These are phyloP conservation scores for Calonectria pseudoreteaudii DNA, from an alignment of 2,329 filamentous ascomycete species.

Conservation along the genomic window DNA sequence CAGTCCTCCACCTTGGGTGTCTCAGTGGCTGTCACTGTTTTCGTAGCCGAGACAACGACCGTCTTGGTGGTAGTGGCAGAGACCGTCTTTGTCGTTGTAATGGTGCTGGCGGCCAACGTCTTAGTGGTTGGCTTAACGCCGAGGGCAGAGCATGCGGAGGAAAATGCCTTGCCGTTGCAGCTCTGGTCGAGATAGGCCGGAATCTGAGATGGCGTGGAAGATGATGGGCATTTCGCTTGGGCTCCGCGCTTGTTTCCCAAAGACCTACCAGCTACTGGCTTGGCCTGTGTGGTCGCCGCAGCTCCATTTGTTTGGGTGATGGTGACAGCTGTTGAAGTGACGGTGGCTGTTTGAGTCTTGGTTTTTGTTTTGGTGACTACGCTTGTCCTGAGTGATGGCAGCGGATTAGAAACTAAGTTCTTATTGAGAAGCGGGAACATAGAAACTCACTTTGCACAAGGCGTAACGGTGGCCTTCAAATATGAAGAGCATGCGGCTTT, in stretches of 20 bases:
- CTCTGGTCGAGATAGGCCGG: not conserved
- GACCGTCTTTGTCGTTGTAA: not conserved
- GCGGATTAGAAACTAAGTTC: not conserved
- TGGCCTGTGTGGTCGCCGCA: not conserved
- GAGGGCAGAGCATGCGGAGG: not conserved
- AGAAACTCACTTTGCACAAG: not conserved
- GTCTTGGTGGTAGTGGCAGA: not conserved
- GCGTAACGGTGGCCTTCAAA: not conserved
- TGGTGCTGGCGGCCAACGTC: not conserved
- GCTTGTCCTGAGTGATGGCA: not conserved
- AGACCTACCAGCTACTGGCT: not conserved
- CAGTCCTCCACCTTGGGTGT: not conserved
- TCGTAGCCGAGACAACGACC: not conserved
- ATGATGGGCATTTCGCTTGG: not conserved
- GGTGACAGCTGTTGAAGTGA: not conserved
- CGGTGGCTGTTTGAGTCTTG: not conserved
- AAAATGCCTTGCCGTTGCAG: not conserved
- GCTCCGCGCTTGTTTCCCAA: not conserved
- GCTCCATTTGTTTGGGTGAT: not conserved
- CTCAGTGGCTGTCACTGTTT: not conserved
- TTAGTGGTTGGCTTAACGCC: not conserved
- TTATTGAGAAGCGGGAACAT: not conserved
- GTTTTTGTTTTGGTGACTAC: not conserved
- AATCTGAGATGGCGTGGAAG: not conserved
- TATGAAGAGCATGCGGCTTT: not conserved